Base-by-base conservation (phyloP, 1,139 yeast genomes). In the Casaregolazyma suthepensis region DNA sequence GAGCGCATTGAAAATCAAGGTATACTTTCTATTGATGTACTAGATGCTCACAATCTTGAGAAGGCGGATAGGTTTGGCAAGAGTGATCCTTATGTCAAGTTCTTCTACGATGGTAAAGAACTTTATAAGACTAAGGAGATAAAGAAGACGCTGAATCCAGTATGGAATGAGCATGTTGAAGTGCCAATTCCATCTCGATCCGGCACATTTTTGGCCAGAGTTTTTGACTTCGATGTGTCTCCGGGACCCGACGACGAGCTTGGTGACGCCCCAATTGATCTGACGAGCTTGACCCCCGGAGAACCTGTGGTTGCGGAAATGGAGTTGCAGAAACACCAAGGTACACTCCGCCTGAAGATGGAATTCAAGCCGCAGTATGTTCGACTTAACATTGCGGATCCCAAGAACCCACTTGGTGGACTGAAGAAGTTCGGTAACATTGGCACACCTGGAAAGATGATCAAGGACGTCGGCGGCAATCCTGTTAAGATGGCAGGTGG, bases 221-320 rank as follows among this genome's bases (percentile, higher is more conserved):
- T 87, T 35, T 77, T 69, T 63, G 99, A 93, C 67, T 91, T 97
- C 96, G 99, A 93, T 71, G 81, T 91, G 60, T 96, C 96, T 58
- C 82, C 87, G 29, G 88, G 83, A 58, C 81, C 79, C 58, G 94
- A 93, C 68, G 98, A 93, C 69, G 75, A 78, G 57, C 75, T 93
- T 55, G 96, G 98, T 54, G 72, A 72, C 38, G 89, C 84, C n/a
- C 63, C 65, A 26, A 67, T 90, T 55, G 77, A 81, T 17, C 71
- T 93, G 58, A 69, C 79, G 0, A 81, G 82, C 12, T 75, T 93
- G 45, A 83, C 84, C 61, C 80, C 84, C 12, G 73, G 77, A 35
- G 76, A 76, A 47, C 77, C 78, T 13, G 72, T 76, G 12, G 83
- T 81, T 15, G 63, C 80, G 48, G 80, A 78, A 45, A 71, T 86